A percentile compares a stretch with the other conserved stretches of the same genome.
These are phyloP conservation scores for Pseudogymnoascus sp. DNA, from an alignment of 2,329 filamentous ascomycete genomes.

Conservation along the genomic window DNA sequence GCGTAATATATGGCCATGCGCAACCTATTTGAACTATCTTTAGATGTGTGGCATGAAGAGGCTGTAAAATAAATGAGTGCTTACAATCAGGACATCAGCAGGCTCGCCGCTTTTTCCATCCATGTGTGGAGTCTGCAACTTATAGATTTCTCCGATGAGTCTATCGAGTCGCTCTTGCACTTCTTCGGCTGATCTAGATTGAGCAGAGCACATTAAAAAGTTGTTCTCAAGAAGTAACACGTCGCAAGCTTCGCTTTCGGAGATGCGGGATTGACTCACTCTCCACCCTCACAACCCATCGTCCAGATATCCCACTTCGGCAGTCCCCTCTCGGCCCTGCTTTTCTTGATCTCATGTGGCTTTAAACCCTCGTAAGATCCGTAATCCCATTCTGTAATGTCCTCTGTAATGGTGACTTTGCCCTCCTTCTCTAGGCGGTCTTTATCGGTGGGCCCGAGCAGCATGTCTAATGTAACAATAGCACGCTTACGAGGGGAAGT, in stretches of 20 bases:
- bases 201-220: slow-evolving; percentile 21
- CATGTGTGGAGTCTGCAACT: slow-evolving; percentile 24
- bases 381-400: slow-evolving; percentile 40
- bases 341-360: slow-evolving; percentile 31
- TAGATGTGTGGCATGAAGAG: not conserved
- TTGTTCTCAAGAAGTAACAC: slow-evolving; percentile 33
- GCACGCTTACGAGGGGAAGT: slow-evolving; percentile 37
- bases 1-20: not conserved
- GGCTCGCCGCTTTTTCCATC: slow-evolving; percentile 28
- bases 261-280: slow-evolving; percentile 32
- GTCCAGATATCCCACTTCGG: slow-evolving; percentile 50
- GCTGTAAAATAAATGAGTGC: slow-evolving; percentile 25
- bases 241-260: slow-evolving; percentile 29
- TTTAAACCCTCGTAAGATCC: slow-evolving; percentile 38
- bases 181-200: slow-evolving; percentile 10
- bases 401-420: slow-evolving; percentile 36
- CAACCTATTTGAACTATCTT: not conserved
- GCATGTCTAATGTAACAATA: slow-evolving; percentile 32
- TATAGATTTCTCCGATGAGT: slow-evolving; percentile 11
- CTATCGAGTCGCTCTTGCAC: slow-evolving; percentile 12
- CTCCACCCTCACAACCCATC: slow-evolving; percentile 47
- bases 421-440: slow-evolving; percentile 14
- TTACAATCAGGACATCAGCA: slow-evolving; percentile 30
- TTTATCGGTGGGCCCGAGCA: slow-evolving; percentile 25
- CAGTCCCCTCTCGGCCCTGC: slow-evolving; percentile 30